A percentile compares a stretch with the other conserved stretches of the same genome.
These are phyloP conservation scores for Rhizopus arrhizus DNA, from an alignment of 371 early-diverging fungal genomes.

Conservation along the genomic window DNA sequence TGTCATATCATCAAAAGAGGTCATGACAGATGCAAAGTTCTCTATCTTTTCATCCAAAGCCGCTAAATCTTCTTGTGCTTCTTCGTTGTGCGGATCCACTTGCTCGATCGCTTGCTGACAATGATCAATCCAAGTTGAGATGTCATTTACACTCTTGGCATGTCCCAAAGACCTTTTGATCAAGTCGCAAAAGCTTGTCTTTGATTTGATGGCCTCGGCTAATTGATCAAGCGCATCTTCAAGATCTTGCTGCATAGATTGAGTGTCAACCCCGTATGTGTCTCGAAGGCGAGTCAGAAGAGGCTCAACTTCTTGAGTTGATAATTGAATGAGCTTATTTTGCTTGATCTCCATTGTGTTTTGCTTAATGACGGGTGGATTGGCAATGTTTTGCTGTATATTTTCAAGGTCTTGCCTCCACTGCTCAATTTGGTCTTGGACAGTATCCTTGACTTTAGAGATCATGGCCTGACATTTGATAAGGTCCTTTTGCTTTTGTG, in stretches of 20 bases:
- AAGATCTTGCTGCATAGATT: background rate
- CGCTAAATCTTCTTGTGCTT: constrained; percentile 24
- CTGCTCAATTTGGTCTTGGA: background rate
- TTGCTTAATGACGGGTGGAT: background rate
- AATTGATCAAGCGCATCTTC: background rate
- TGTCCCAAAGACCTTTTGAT: constrained; percentile 34
- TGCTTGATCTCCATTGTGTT: background rate
- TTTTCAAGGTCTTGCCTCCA: background rate
- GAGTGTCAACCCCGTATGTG: background rate
- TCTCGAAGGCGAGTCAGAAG: background rate
- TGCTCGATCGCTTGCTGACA: constrained; percentile 35
- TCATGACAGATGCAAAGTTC: constrained; percentile 32
- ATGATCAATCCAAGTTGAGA: constrained; percentile 37
- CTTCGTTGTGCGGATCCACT: constrained; percentile 15
- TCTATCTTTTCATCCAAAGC: constrained; percentile 33
- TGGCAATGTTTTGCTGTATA: background rate
- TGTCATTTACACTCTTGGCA: constrained; percentile 35
- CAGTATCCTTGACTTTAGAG: background rate
- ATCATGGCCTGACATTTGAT: background rate
- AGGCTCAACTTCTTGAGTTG: background rate
- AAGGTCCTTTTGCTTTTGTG: constrained; percentile 11
- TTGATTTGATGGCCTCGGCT: background rate
- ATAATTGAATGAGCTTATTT: background rate
- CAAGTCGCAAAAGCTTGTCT: constrained; percentile 16
- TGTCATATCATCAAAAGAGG: constrained; percentile 33